Evolutionary conservation across 768 basidiomycete species (phyloP).

Genomic region (Mycena belliarum): DNA sequence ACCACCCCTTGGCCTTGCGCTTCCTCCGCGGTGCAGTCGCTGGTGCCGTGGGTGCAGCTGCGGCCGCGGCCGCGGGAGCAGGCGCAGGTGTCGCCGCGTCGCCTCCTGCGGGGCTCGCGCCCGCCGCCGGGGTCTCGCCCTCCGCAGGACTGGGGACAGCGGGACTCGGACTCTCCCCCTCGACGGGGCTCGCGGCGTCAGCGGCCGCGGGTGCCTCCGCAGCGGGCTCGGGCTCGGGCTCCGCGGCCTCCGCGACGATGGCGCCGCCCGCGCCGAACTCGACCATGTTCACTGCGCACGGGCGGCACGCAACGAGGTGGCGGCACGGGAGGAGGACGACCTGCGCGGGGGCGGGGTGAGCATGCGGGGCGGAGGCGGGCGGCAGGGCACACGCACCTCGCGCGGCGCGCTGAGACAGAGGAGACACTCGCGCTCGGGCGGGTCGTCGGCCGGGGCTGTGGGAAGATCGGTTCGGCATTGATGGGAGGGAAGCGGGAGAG

Average conservation of each 20-base stretch:
- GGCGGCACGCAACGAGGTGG: constrained; percentile 93
- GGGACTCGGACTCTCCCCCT: too few species aligned
- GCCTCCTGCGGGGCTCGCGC: constrained; percentile 11
- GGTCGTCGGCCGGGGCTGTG: constrained; percentile 54
- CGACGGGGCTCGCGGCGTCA: too few species aligned
- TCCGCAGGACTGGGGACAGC: too few species aligned
- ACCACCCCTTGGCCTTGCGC: constrained; percentile 96
- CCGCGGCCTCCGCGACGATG: constrained; percentile 57
- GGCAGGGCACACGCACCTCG: constrained; percentile 7
- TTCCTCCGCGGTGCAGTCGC: constrained; percentile 63
- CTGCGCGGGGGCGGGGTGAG: constrained; percentile 59
- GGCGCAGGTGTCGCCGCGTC: constrained; percentile 18
- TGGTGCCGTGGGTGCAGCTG: neutral
- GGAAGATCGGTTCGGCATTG: too few species aligned
- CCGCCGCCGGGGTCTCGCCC: too few species aligned
- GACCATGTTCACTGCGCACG: constrained; percentile 96
- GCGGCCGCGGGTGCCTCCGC: constrained; percentile 28
- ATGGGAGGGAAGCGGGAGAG: too few species aligned
- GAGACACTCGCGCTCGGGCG: constrained; percentile 86
- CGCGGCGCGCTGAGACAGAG: constrained; percentile 59
- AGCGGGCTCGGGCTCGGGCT: constrained; percentile 27
- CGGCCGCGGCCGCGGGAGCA: constrained; percentile 8
- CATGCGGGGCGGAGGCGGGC: too few species aligned
- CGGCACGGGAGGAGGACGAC: constrained; percentile 92
- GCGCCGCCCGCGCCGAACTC: constrained; percentile 94